phyloP scores from a whole-genome alignment of 257 asterid genomes.

The Przewalskia tangutica region DNA sequence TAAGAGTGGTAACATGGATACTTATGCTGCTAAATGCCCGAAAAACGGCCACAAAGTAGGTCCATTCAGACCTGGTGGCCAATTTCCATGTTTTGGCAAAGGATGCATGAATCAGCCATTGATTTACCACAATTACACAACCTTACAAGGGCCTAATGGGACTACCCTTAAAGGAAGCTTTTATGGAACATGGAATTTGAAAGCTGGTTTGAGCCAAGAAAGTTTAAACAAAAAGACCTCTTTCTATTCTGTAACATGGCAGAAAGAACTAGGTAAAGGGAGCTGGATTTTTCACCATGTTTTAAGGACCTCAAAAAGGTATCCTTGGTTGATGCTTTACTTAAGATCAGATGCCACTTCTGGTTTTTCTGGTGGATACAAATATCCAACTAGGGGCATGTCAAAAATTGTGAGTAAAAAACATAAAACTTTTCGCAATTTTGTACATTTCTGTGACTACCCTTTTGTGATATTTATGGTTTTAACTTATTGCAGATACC shows the following conservation, averaged over 20 bases:
- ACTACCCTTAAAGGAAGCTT: slow-evolving; percentile 48
- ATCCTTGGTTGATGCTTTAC: slow-evolving; percentile 92
- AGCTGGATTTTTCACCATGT: slow-evolving; percentile 69
- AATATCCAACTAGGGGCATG: slow-evolving; percentile 78
- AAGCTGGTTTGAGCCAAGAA: slow-evolving; percentile 22
- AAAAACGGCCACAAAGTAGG: slow-evolving; percentile 41
- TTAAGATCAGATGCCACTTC: slow-evolving; percentile 65
- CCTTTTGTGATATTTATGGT: neutral
- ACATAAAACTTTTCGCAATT: neutral
- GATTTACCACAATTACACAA: slow-evolving; percentile 64
- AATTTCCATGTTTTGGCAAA: slow-evolving; percentile 68
- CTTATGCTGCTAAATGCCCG: slow-evolving; percentile 64
- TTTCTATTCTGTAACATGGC: slow-evolving; percentile 61
- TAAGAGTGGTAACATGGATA: slow-evolving; percentile 80
- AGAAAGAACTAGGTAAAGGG: slow-evolving; percentile 64
- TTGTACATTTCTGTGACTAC: neutral
- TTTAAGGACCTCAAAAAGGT: slow-evolving; percentile 54
- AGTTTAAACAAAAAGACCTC: slow-evolving; percentile 23
- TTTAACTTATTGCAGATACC: slow-evolving; percentile 41
- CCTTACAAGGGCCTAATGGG: slow-evolving; percentile 18
- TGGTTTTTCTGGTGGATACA: slow-evolving; percentile 84
- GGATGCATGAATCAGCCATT: slow-evolving; percentile 79
- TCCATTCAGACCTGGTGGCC: slow-evolving; percentile 39
- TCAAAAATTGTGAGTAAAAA: slow-evolving; percentile 47
- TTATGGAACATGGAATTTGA: slow-evolving; percentile 51